Conservation (phyloP, 2,329 filamentous ascomycete species). For the Grosmannia clavigera region DNA sequence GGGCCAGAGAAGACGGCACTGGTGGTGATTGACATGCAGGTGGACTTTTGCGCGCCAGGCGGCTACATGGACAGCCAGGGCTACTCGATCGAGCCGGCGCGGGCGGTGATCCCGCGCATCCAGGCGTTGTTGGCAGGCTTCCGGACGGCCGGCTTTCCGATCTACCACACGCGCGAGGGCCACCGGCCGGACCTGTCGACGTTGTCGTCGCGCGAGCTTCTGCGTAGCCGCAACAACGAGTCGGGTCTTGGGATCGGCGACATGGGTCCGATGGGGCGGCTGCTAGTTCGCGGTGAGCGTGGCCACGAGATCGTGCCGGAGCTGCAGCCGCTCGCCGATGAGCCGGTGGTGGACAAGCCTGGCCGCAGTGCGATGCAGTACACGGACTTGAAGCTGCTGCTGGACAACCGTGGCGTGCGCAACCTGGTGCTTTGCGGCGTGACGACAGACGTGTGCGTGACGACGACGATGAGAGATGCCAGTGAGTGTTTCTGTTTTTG, state of each 20-base stretch:
- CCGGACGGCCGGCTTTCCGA: constrained; percentile 1
- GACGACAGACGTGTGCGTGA: constrained; percentile 8
- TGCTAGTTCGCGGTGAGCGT: constrained; percentile 7
- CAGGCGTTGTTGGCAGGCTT: constrained; percentile 1
- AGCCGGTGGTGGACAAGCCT: constrained; percentile 8
- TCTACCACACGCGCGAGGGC: constrained; percentile 9
- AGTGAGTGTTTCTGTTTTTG: not conserved
- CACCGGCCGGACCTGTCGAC: constrained; percentile 8
- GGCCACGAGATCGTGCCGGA: constrained; percentile 7
- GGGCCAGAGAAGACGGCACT: not conserved
- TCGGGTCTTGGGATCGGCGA: constrained; percentile 5
- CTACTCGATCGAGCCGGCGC: constrained; percentile 6
- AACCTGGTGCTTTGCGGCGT: constrained; percentile 8
- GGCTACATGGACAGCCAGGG: constrained; percentile 8
- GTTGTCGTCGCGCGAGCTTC: constrained; percentile 1
- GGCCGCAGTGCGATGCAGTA: constrained; percentile 5
- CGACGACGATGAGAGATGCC: constrained; percentile 5
- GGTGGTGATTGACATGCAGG: constrained; percentile 8
- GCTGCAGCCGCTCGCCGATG: not conserved
- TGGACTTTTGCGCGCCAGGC: constrained; percentile 7
- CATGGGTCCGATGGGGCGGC: constrained; percentile 5
- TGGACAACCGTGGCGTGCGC: constrained; percentile 3
- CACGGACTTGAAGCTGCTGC: constrained; percentile 7
- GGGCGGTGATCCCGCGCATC: constrained; percentile 3
- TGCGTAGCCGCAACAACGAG: constrained; percentile 6